Conservation (phyloP, 2,329 filamentous ascomycete genomes). For the Colletotrichum paranaense region DNA sequence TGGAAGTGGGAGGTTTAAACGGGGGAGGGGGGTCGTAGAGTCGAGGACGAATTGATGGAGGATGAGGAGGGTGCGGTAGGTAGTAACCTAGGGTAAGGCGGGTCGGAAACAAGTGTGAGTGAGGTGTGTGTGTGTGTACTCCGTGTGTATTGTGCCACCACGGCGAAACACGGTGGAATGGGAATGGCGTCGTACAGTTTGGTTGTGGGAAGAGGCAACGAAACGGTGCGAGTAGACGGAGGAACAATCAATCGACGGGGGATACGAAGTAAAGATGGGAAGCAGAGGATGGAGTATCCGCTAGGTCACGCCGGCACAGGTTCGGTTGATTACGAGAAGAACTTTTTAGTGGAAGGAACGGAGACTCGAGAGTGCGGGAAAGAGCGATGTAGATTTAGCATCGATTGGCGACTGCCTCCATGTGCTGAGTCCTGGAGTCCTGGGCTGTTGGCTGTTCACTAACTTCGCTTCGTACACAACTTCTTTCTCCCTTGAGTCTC, state of each 20-base stretch:
- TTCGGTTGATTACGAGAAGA: conserved; percentile 1
- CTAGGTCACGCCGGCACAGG: neutral
- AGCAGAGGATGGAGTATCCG: neutral
- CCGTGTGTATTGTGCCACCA: conserved; percentile 15
- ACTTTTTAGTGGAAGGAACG: neutral
- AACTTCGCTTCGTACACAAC: too few relatives aligned
- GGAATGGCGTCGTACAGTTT: conserved; percentile 24
- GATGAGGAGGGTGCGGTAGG: neutral
- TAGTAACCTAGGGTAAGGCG: neutral
- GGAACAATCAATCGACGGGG: neutral
- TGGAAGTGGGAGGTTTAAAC: neutral
- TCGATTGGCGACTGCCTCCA: too few relatives aligned
- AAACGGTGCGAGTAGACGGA: neutral
- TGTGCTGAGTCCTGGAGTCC: too few relatives aligned
- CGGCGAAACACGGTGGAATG: conserved; percentile 31
- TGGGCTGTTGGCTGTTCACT: too few relatives aligned
- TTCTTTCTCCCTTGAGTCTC: too few relatives aligned
- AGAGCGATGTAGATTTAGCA: neutral
- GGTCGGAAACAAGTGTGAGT: neutral
- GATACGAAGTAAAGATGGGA: neutral
- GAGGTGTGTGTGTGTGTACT: too few relatives aligned
- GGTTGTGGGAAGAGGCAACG: neutral
- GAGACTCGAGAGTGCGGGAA: conserved; percentile 6
- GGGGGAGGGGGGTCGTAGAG: neutral
- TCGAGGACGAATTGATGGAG: neutral